phyloP scores from a whole-genome alignment of 495 filamentous ascomycete species.

The Xylaria curta region DNA sequence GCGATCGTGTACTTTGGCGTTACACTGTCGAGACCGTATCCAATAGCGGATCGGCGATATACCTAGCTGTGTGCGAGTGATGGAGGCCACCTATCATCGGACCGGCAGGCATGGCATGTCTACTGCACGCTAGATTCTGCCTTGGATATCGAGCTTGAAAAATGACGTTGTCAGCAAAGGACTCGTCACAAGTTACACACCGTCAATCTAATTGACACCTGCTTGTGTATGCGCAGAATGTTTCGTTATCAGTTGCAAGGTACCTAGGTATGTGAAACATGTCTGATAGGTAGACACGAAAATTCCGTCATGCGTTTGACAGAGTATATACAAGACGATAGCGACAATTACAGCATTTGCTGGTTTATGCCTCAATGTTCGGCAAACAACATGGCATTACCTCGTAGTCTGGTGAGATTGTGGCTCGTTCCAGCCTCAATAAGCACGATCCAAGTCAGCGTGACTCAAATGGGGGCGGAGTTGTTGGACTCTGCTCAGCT shows the following conservation, averaged over 20 bases:
- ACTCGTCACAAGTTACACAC: not conserved
- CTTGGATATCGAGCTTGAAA: not conserved
- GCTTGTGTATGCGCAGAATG: not conserved
- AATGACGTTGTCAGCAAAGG: slow-evolving; percentile 1
- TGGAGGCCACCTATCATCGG: not conserved
- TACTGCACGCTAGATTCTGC: not conserved
- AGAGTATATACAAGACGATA: not conserved
- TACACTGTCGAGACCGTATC: not conserved
- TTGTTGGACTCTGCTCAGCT: slow-evolving; percentile 4
- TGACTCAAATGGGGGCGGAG: slow-evolving; percentile 9
- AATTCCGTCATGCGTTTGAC: not conserved
- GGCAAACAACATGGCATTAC: not conserved
- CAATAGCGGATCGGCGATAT: not conserved
- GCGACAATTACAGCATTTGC: not conserved
- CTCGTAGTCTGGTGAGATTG: not conserved
- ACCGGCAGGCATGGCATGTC: not conserved
- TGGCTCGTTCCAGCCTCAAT: not conserved
- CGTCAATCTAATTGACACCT: not conserved
- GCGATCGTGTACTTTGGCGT: not conserved
- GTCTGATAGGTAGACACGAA: not conserved
- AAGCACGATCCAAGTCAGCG: slow-evolving; percentile 17
- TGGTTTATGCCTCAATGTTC: not conserved
- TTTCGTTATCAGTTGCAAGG: not conserved
- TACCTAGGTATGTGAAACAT: not conserved
- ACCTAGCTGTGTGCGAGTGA: not conserved